Percentiles rank a stretch among this genome's conserved stretches.
phyloP scores from a whole-genome alignment of 371 early-diverging fungal genomes.

The Mortierella sp. region DNA sequence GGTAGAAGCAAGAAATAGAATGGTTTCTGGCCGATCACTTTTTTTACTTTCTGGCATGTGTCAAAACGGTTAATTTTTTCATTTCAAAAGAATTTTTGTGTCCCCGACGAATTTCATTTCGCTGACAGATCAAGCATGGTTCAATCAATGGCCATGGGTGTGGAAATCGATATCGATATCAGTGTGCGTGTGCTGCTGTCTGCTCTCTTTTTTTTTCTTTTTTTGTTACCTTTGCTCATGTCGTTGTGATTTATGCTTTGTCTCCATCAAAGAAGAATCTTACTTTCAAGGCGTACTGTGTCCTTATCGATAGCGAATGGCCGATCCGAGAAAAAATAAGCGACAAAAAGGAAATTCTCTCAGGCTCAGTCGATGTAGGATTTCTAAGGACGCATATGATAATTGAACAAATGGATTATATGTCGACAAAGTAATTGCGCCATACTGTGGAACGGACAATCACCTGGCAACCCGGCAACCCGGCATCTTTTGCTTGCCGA shows the following conservation, averaged over 20 bases:
- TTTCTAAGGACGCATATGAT: neutral
- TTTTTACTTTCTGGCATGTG: constrained; percentile 5
- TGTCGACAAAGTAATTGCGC: neutral
- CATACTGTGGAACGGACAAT: neutral
- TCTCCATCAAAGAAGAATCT: too few species aligned
- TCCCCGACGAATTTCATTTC: neutral
- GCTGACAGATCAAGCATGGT: constrained; percentile 4
- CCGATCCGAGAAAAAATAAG: too few species aligned
- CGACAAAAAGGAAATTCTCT: too few species aligned
- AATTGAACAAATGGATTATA: neutral
- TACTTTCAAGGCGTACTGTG: too few species aligned
- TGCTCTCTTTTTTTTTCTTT: neutral
- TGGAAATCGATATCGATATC: neutral
- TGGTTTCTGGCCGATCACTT: neutral
- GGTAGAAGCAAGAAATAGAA: neutral
- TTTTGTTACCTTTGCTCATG: neutral
- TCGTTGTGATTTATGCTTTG: neutral
- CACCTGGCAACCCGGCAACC: constrained; percentile 11
- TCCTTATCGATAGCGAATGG: too few species aligned
- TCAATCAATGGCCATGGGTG: neutral
- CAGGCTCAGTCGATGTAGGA: too few species aligned
- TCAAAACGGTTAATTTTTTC: neutral
- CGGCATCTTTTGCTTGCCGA: constrained; percentile 5
- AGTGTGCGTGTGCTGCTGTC: neutral
- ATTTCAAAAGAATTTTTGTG: neutral